These are phyloP conservation scores for Ascochyta viciae-villosae DNA, from an alignment of 2,329 filamentous ascomycete genomes.

Conservation along the genomic window DNA sequence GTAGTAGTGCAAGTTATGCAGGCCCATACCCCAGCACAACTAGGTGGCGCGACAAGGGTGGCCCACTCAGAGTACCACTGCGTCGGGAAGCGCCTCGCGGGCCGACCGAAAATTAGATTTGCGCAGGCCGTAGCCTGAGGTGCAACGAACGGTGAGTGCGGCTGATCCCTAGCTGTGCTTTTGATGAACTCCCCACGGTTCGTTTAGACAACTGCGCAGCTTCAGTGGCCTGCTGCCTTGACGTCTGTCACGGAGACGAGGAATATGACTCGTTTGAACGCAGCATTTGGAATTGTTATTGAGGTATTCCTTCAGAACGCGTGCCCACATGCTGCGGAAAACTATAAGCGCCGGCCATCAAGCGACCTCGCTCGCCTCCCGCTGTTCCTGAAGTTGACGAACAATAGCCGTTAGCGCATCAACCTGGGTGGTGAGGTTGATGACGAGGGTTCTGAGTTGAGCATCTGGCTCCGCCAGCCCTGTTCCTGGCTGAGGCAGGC, in stretches of 20 bases:
- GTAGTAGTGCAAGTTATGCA: conserved; percentile 25
- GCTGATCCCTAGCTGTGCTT: conserved; percentile 16
- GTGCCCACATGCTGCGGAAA: conserved; percentile 25
- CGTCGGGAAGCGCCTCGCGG: conserved; percentile 45
- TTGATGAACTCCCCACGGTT: conserved; percentile 6
- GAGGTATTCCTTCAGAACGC: neutral
- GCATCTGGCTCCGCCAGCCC: conserved; percentile 37
- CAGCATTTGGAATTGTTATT: conserved; percentile 5
- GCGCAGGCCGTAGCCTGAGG: conserved; percentile 32
- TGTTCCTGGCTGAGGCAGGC: conserved; percentile 24
- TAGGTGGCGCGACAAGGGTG: conserved; percentile 31
- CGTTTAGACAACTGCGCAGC: neutral
- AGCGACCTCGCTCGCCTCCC: conserved; percentile 40
- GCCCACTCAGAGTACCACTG: conserved; percentile 28
- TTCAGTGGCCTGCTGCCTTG: neutral
- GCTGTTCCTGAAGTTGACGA: conserved; percentile 47
- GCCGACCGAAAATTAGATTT: conserved; percentile 43
- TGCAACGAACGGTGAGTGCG: conserved; percentile 35
- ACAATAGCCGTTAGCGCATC: conserved; percentile 51
- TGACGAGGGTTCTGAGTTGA: conserved; percentile 47
- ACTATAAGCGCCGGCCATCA: conserved; percentile 48
- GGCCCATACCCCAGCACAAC: conserved; percentile 20
- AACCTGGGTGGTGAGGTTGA: conserved; percentile 49
- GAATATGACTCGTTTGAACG: neutral
- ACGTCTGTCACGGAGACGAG: neutral